A percentile compares a stretch with the other conserved stretches of the same genome.
Conservation (phyloP, 768 basidiomycete species). For the Tulasnella sp. region DNA sequence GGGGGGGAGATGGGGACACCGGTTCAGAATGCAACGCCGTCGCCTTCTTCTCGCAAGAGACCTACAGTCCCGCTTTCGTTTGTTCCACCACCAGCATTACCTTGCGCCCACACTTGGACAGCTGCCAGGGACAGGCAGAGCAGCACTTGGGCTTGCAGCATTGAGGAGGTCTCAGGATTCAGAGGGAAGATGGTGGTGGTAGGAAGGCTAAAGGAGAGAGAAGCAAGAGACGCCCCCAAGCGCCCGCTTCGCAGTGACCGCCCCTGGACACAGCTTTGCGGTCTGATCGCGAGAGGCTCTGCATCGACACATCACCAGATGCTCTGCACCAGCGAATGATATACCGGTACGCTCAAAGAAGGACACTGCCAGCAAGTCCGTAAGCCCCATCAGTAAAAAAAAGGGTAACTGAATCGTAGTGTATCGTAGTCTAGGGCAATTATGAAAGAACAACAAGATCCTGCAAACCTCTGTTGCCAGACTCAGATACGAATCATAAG, state of each 20-base stretch:
- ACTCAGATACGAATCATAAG: slow-evolving; percentile 19
- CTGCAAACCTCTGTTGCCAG: slow-evolving; percentile 17
- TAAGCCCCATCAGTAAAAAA: neutral
- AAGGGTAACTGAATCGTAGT: slow-evolving; percentile 4
- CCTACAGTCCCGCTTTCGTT: neutral
- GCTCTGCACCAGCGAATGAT: no score
- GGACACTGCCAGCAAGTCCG: neutral
- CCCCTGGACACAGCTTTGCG: slow-evolving; percentile 10
- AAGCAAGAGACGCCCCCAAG: neutral
- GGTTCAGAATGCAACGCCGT: slow-evolving; percentile 7
- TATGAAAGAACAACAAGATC: slow-evolving; percentile 20
- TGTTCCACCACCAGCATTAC: neutral
- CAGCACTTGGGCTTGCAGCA: neutral
- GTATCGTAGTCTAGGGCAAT: slow-evolving; percentile 16
- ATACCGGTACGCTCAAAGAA: no score
- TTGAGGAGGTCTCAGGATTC: neutral
- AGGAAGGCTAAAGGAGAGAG: slow-evolving; percentile 20
- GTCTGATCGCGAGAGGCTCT: slow-evolving; percentile 5
- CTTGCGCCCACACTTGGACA: slow-evolving; percentile 11
- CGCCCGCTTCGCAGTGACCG: slow-evolving; percentile 6
- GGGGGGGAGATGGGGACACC: neutral
- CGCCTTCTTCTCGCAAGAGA: neutral
- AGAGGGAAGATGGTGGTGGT: neutral
- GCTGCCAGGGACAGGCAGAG: slow-evolving; percentile 1
- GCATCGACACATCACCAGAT: neutral